Conservation (phyloP, 768 basidiomycete genomes). For the Paxillus rubicundulus region DNA sequence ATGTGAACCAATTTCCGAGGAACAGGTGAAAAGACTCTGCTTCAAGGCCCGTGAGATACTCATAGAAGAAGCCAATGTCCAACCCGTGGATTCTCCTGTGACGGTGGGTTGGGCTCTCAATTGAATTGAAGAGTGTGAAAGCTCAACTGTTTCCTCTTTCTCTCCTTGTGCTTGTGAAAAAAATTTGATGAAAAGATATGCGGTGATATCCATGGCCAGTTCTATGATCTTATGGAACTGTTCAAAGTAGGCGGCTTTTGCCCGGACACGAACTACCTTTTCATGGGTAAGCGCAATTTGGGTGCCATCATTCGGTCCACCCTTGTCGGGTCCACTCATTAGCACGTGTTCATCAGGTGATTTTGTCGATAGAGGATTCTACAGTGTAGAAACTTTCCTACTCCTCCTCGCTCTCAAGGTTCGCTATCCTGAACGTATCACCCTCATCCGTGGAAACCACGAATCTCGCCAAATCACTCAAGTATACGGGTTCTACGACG, state of each 20-base stretch:
- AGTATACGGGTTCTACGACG: conserved; percentile 93
- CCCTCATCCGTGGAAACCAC: conserved; percentile 96
- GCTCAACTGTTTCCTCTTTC: background rate
- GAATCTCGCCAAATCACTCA: conserved; percentile 97
- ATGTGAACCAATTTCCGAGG: conserved; percentile 94
- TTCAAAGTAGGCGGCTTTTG: conserved; percentile 92
- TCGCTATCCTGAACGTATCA: conserved; percentile 96
- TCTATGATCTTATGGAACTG: conserved; percentile 94
- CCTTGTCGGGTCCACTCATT: conserved; percentile 5
- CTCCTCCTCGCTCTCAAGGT: conserved; percentile 94
- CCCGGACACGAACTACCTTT: conserved; percentile 92
- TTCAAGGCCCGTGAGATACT: conserved; percentile 95
- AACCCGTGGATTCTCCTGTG: conserved; percentile 92
- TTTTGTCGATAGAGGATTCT: conserved; percentile 97
- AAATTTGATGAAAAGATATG: conserved; percentile 55
- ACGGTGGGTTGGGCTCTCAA: conserved; percentile 56
- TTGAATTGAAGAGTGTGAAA: conserved; percentile 6
- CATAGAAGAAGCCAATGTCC: conserved; percentile 97
- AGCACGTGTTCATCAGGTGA: conserved; percentile 58
- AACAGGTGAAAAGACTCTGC: conserved; percentile 92
- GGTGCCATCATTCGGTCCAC: conserved; percentile 4
- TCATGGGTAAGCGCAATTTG: conserved; percentile 70
- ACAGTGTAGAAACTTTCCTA: conserved; percentile 94
- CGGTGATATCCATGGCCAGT: conserved; percentile 97
- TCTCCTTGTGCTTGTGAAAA: conserved; percentile 1